Base-by-base conservation (phyloP, 1,284 basidiomycete species). In the Pseudozyma flocculosa region DNA sequence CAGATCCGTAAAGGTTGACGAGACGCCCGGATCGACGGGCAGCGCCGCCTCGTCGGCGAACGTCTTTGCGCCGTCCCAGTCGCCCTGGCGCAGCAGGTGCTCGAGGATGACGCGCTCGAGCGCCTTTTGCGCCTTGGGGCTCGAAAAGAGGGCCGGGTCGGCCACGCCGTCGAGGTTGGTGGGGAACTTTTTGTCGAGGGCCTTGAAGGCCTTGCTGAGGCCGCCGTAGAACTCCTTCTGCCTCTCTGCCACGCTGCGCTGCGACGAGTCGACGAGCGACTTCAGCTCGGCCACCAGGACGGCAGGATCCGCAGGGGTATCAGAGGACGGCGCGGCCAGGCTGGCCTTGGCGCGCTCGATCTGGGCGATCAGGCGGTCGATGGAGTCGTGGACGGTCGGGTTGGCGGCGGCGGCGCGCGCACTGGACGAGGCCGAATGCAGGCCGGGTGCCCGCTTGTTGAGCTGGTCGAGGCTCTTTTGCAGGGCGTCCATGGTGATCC, bases 141-240 rank as follows among this genome's bases (percentile, higher is more conserved):
- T 60, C 1, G 54, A 52, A 38, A 76, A 76, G 7, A 76, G 60
- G 3, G 44, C 43, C 1, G 70, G 67, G 42, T 70, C 61, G 34
- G 70, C 65, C 2, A 74, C 48, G 10, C 56, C 58, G 11, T 71
- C 69, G 43, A 69, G 50, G 11, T 65, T 43, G 11, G 53, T 60
- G n/a, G 72, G 56, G 30, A 75, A 74, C 46, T 65, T 70, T 13
- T 61, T 61, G 22, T 76, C 73, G 32, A 75, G 57, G 14, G 69
- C 61, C 40, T 72, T 70, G 18, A 61, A 57, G 2, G 73, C 46
- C 34, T 72, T 73, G 40, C 52, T 50, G 2, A 76, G 55, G 1
- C 66, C 68, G 1, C 52, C 57, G 42, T 76, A 66, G 38, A 64
- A 65, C 43, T 74, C 69, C 36, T 66, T 64, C 19, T 76, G 70